Conservation (phyloP, 495 filamentous ascomycete species). For the Arthonia radiata region DNA sequence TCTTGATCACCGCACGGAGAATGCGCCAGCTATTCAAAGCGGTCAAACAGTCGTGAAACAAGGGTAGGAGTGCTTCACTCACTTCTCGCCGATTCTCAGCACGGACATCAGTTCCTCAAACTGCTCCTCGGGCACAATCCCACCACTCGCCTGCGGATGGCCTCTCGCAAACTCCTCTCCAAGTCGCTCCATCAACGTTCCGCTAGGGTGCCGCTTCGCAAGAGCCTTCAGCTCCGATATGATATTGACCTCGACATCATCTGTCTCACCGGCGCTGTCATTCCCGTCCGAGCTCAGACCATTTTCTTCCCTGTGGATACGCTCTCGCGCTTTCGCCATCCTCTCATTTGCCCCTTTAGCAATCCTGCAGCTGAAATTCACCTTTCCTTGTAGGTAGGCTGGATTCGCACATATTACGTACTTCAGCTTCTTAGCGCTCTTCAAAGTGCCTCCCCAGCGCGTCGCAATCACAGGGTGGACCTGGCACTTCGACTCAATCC, state of each 20-base stretch:
- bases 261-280: no score
- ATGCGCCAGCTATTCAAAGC: no score
- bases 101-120: slow-evolving; percentile 31
- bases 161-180: slow-evolving; percentile 31
- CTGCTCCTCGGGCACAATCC: slow-evolving; percentile 23
- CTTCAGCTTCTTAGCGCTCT: slow-evolving; percentile 21
- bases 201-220: slow-evolving; percentile 16
- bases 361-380: slow-evolving; percentile 35
- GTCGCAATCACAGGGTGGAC: slow-evolving; percentile 35
- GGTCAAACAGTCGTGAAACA: no score
- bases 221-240: slow-evolving; percentile 23
- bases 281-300: no score
- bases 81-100: slow-evolving; percentile 26
- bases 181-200: slow-evolving; percentile 19
- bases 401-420: slow-evolving; percentile 32
- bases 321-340: slow-evolving; percentile 17
- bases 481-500: slow-evolving; percentile 26
- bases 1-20: no score
- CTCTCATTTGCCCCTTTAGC: no score
- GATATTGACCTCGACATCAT: slow-evolving; percentile 23
- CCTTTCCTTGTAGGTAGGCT: slow-evolving; percentile 27
- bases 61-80: no score
- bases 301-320: no score
- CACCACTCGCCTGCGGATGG: slow-evolving; percentile 32
- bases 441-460: slow-evolving; percentile 16